Conservation (phyloP, 2,329 filamentous ascomycete genomes). For the Arthrobotrys entomopaga region DNA sequence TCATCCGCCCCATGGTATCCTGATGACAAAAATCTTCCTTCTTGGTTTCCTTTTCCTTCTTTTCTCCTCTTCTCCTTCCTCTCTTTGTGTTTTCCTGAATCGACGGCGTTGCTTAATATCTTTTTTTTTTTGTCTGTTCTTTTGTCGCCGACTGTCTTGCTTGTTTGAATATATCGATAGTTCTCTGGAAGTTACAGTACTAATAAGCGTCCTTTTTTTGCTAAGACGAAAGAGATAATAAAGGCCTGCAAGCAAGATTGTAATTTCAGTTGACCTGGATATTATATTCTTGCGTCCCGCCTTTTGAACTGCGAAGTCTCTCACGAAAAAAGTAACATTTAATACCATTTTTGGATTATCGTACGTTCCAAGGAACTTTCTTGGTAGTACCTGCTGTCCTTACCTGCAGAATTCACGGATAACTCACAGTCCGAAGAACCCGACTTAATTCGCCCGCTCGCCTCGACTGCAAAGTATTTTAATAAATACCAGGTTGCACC, state of each 20-base stretch:
- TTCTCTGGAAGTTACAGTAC: conserved; percentile 39
- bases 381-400: conserved; percentile 48
- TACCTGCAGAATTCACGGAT: conserved; percentile 41
- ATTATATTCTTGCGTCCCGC: conserved; percentile 14
- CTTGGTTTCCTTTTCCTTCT: conserved; percentile 16
- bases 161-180: conserved; percentile 35
- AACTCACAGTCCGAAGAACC: conserved; percentile 25
- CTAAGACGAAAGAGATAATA: conserved; percentile 4
- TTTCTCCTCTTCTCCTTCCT: conserved; percentile 17
- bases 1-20: conserved; percentile 46
- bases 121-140: conserved; percentile 28
- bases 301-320: conserved; percentile 14
- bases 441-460: conserved; percentile 36
- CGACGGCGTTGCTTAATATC: conserved; percentile 54
- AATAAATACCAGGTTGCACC: conserved; percentile 37
- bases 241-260: conserved; percentile 1
- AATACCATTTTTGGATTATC: conserved; percentile 17
- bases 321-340: conserved; percentile 7
- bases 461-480: conserved; percentile 27
- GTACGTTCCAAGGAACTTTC: conserved; percentile 1
- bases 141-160: conserved; percentile 32
- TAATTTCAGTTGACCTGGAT: conserved; percentile 51
- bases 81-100: conserved; percentile 40
- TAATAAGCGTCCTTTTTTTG: conserved; percentile 10
- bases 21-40: conserved; percentile 24